These are phyloP conservation scores for Dentipellis sp. DNA, from an alignment of 768 basidiomycete species.

Conservation along the genomic window DNA sequence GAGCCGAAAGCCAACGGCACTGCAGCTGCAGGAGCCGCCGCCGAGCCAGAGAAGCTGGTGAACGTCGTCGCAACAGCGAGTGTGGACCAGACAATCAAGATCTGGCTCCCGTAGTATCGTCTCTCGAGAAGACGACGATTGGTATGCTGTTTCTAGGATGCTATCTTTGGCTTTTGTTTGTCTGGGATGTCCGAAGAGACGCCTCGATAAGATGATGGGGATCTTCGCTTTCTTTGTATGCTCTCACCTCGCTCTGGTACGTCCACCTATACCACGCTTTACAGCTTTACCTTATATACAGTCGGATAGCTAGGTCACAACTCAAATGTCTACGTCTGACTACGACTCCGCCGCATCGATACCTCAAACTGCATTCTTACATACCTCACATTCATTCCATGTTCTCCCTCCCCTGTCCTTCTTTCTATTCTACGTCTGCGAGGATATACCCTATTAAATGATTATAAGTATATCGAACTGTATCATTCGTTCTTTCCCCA, in stretches of 20 bases:
- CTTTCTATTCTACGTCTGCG: not conserved
- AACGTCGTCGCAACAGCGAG: constrained; percentile 14
- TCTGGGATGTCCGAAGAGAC: not conserved
- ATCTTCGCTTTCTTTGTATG: not conserved
- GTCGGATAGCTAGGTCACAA: not conserved
- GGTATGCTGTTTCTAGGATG: not conserved
- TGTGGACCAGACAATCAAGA: constrained; percentile 15
- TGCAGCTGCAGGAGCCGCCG: constrained; percentile 5
- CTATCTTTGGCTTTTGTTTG: not conserved
- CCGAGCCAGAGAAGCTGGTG: constrained; percentile 5
- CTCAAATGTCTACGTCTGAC: not conserved
- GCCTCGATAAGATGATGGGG: not conserved
- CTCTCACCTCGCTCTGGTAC: not conserved
- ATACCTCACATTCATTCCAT: not conserved
- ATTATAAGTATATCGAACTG: not conserved
- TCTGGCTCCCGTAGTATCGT: constrained; percentile 10
- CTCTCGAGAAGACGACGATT: not conserved
- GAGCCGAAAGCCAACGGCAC: constrained; percentile 8
- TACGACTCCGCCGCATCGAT: not conserved
- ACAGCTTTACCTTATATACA: not conserved
- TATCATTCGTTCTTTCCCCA: not conserved
- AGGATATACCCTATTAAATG: not conserved
- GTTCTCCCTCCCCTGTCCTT: not conserved
- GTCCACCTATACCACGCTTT: not conserved
- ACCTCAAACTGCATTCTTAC: not conserved